Percentiles rank a stretch among this genome's conserved stretches.
These are phyloP conservation scores for Pythium phragmitis DNA, from an alignment of 352 stramenopile genomes.

Conservation along the genomic window DNA sequence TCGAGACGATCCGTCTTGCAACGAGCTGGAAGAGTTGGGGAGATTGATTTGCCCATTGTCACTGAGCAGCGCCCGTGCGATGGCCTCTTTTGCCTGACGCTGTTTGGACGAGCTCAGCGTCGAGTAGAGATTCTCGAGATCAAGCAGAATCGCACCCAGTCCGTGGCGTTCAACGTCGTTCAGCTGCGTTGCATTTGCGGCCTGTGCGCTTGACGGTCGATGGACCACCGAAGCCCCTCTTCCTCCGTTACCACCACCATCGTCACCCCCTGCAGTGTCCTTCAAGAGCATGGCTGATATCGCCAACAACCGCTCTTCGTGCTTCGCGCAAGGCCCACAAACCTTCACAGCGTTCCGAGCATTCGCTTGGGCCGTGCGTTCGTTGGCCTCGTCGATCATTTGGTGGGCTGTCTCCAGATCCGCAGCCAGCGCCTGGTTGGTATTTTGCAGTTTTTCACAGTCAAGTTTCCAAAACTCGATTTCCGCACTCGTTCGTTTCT, in stretches of 20 bases:
- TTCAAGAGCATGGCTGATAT: conserved; percentile 45
- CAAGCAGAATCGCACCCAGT: conserved; percentile 39
- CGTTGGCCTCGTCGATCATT: conserved; percentile 30
- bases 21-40: neutral
- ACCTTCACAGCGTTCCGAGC: neutral
- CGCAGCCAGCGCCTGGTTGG: conserved; percentile 35
- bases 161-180: conserved; percentile 40
- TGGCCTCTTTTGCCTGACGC: conserved; percentile 26
- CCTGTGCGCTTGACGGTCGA: neutral
- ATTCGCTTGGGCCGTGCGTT: conserved; percentile 9
- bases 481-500: conserved; percentile 55
- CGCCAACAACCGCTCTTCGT: conserved; percentile 46
- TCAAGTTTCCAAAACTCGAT: conserved; percentile 70
- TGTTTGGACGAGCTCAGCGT: conserved; percentile 41
- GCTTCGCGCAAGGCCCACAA: conserved; percentile 52
- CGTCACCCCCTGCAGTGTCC: neutral
- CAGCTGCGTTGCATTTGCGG: conserved; percentile 14
- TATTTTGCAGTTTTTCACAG: conserved; percentile 62
- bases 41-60: neutral
- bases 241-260: neutral
- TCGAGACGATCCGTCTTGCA: neutral
- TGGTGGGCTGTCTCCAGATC: conserved; percentile 38
- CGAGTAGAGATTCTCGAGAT: conserved; percentile 48
- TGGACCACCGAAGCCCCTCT: neutral
- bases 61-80: conserved; percentile 26